These are phyloP conservation scores for Monosporascus sp. DNA, from an alignment of 2,329 filamentous ascomycete species.

Conservation along the genomic window DNA sequence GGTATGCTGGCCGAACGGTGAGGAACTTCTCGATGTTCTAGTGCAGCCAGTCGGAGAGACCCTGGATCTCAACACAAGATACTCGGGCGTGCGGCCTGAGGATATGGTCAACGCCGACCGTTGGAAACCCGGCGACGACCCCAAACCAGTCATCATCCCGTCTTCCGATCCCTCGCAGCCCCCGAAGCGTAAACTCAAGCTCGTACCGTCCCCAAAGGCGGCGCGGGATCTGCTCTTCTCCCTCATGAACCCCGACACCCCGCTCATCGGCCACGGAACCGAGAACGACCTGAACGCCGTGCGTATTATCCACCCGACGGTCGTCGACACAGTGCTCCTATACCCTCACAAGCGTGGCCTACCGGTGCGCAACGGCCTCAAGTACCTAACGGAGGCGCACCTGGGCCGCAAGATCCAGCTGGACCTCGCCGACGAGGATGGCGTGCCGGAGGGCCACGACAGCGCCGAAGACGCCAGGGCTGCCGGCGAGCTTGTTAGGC, in stretches of 20 bases:
- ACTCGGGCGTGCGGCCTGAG: conserved; percentile 78
- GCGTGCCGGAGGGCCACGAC: conserved; percentile 66
- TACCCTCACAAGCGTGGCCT: conserved; percentile 75
- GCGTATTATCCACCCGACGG: conserved; percentile 75
- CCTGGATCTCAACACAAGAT: conserved; percentile 86
- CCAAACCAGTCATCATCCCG: conserved; percentile 19
- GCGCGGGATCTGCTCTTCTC: conserved; percentile 76
- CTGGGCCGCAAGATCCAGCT: conserved; percentile 76
- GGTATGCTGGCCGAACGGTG: conserved; percentile 76
- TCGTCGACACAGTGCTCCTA: conserved; percentile 81
- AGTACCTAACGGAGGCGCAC: conserved; percentile 62
- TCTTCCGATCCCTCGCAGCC: conserved; percentile 17
- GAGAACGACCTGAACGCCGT: conserved; percentile 91
- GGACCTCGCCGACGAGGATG: conserved; percentile 40
- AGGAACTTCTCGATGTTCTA: conserved; percentile 73
- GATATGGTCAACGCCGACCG: conserved; percentile 66
- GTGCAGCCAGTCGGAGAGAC: conserved; percentile 80
- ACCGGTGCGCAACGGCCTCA: conserved; percentile 74
- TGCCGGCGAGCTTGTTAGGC: conserved; percentile 77
- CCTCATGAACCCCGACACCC: conserved; percentile 69
- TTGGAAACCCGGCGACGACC: conserved; percentile 35
- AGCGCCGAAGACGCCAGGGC: conserved; percentile 86
- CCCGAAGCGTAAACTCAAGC: conserved; percentile 49
- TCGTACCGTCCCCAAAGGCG: conserved; percentile 68
- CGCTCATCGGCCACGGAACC: conserved; percentile 85